Conservation (phyloP, 2,329 filamentous ascomycete species). For the Thelonectria rubi region DNA sequence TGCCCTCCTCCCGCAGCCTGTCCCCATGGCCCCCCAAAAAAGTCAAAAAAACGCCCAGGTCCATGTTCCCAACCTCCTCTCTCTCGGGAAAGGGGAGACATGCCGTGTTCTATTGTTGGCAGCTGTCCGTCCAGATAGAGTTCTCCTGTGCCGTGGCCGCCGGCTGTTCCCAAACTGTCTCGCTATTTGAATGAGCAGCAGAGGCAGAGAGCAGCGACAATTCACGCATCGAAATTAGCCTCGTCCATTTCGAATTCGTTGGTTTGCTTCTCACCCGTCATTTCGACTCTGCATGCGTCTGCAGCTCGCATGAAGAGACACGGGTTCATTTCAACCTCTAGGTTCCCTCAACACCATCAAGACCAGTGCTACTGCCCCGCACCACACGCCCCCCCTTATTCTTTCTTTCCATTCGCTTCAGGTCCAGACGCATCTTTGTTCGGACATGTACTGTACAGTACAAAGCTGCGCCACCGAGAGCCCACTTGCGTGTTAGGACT, state of each 20-base stretch:
- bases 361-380: too few species aligned
- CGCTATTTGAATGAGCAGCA: too few species aligned
- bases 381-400: neutral
- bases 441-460: neutral
- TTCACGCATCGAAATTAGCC: slow-evolving; percentile 13
- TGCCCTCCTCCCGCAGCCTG: slow-evolving; percentile 4
- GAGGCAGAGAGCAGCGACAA: slow-evolving; percentile 21
- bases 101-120: neutral
- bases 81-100: neutral
- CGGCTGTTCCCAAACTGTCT: slow-evolving; percentile 5
- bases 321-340: neutral
- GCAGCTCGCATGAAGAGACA: slow-evolving; percentile 8
- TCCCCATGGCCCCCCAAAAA: neutral
- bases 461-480: slow-evolving; percentile 23
- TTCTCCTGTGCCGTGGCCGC: neutral
- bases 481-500: slow-evolving; percentile 9
- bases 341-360: neutral
- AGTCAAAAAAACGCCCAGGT: neutral
- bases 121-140: slow-evolving; percentile 11
- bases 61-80: neutral
- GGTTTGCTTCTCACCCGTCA: slow-evolving; percentile 4
- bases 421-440: neutral
- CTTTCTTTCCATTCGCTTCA: slow-evolving; percentile 16
- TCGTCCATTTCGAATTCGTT: slow-evolving; percentile 7
- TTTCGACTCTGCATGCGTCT: slow-evolving; percentile 8